A percentile compares a stretch with the other conserved stretches of the same genome.
Conservation (phyloP, 257 asterid genomes). For the Nicotiana paniculata region DNA sequence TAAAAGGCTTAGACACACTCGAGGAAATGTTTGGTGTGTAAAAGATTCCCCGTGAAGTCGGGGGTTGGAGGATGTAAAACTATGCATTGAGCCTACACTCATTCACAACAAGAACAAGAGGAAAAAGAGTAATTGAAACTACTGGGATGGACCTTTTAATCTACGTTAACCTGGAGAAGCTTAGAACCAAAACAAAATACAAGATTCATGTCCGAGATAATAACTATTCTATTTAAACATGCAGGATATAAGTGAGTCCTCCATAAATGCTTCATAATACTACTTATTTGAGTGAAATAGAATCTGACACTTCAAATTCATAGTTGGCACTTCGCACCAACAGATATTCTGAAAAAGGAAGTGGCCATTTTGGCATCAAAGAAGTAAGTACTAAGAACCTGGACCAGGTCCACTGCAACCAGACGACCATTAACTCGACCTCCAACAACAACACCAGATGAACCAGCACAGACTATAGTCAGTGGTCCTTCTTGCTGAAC, state of each 20-base stretch:
- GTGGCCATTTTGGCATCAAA: neutral
- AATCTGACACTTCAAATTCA: neutral
- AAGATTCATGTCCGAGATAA: neutral
- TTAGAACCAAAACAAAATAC: neutral
- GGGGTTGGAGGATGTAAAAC: too few species aligned
- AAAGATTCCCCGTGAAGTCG: too few species aligned
- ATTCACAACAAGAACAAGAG: neutral
- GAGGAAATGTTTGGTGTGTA: too few species aligned
- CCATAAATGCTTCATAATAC: neutral
- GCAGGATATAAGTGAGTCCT: neutral
- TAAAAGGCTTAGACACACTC: too few species aligned
- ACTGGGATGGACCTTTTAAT: neutral
- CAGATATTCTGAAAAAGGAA: neutral
- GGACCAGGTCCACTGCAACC: neutral
- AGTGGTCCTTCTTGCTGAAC: neutral
- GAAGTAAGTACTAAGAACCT: neutral
- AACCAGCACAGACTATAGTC: neutral
- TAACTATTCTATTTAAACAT: neutral
- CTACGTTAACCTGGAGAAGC: neutral
- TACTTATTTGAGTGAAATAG: neutral
- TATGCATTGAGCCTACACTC: neutral
- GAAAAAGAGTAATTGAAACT: neutral
- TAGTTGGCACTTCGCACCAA: neutral
- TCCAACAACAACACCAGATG: neutral
- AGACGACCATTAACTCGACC: slow-evolving; percentile 1